A percentile compares a stretch with the other conserved stretches of the same genome.
Conservation (phyloP, 108 stramenopile species). For the Skeletonema tropicum region DNA sequence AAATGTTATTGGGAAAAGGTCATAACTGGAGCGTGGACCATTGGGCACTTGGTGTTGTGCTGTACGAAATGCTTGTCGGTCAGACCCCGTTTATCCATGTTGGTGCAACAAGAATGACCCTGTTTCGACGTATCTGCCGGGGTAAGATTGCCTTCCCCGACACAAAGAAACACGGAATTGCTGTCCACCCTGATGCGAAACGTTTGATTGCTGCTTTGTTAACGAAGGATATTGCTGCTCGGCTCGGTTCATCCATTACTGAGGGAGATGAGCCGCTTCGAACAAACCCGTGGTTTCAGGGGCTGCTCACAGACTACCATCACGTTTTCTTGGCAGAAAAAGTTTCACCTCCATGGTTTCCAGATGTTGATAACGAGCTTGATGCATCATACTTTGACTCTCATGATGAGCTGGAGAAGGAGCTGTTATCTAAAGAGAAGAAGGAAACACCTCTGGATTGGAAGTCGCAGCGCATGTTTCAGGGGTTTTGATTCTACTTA, state of each 20-base stretch:
- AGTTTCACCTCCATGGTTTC: constrained; percentile 45
- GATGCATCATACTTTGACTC: constrained; percentile 48
- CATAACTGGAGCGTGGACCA: constrained; percentile 81
- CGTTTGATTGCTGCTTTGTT: constrained; percentile 32
- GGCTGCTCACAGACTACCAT: constrained; percentile 26
- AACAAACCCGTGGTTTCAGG: constrained; percentile 47
- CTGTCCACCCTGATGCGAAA: constrained; percentile 24
- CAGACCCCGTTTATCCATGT: constrained; percentile 72
- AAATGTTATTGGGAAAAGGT: constrained; percentile 85
- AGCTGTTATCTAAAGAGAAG: constrained; percentile 21
- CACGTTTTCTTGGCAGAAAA: not conserved
- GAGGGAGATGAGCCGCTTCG: constrained; percentile 44
- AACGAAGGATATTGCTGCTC: constrained; percentile 25
- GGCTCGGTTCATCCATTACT: constrained; percentile 34
- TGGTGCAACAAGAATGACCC: constrained; percentile 57
- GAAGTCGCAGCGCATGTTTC: constrained; percentile 38
- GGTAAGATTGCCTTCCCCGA: constrained; percentile 53
- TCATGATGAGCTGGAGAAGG: constrained; percentile 36
- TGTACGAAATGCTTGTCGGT: constrained; percentile 85
- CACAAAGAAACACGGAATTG: constrained; percentile 43
- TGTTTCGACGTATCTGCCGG: constrained; percentile 64
- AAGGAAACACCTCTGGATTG: constrained; percentile 23
- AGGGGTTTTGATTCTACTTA: constrained; percentile 23
- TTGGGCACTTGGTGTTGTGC: constrained; percentile 83
- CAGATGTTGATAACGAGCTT: constrained; percentile 40